Evolutionary conservation across 202 grass and related monocot genomes (phyloP).

Genomic region (Bolboschoenoplectus hybrid): DNA sequence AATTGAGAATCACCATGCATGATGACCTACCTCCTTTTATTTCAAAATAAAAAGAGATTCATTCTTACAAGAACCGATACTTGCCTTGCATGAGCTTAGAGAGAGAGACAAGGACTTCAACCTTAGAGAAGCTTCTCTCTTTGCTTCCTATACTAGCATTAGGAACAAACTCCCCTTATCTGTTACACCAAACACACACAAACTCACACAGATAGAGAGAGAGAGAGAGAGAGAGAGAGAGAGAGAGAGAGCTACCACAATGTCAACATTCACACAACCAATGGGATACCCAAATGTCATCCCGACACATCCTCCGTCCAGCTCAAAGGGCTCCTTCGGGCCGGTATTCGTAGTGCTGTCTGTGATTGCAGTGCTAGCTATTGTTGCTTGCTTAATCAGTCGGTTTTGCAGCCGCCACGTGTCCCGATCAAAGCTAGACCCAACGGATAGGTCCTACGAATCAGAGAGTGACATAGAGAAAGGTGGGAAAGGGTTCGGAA

Average conservation of each 20-base stretch:
- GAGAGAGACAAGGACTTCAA: background rate
- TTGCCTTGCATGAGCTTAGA: constrained; percentile 43
- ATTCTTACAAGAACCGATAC: constrained; percentile 34
- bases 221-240: constrained; percentile 17
- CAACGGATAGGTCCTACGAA: constrained; percentile 49
- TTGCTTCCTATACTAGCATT: constrained; percentile 32
- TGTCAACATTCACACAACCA: constrained; percentile 69
- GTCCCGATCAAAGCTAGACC: constrained; percentile 44
- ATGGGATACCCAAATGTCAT: constrained; percentile 63
- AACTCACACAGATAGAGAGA: background rate
- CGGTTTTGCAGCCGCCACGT: constrained; percentile 65
- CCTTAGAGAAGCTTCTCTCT: constrained; percentile 35
- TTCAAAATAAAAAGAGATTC: constrained; percentile 71
- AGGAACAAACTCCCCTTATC: constrained; percentile 21
- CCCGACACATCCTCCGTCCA: constrained; percentile 45
- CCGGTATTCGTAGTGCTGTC: constrained; percentile 78
- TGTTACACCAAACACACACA: background rate
- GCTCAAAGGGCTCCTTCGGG: constrained; percentile 75
- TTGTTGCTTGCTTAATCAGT: constrained; percentile 65
- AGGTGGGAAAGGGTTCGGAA: constrained; percentile 67
- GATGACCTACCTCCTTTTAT: constrained; percentile 34
- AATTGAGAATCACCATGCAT: constrained; percentile 42
- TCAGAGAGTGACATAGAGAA: constrained; percentile 60
- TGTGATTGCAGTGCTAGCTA: constrained; percentile 75
- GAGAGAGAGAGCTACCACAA: constrained; percentile 25